phyloP scores from a whole-genome alignment of 2,329 filamentous ascomycete species.

The Furcasterigmium sp. region DNA sequence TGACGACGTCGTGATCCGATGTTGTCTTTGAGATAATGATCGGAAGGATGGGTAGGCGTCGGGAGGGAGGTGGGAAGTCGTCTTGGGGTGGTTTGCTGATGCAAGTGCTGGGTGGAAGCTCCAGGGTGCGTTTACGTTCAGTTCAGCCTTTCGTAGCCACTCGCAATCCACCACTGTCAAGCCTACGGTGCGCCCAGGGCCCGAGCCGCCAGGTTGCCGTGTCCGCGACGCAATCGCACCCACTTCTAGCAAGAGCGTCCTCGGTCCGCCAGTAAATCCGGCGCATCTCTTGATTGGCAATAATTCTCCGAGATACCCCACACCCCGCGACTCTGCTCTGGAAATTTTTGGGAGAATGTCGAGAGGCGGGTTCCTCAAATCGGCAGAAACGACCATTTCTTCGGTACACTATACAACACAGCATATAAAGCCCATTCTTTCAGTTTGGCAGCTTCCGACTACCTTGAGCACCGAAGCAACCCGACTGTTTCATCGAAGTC shows the following conservation, averaged over 20 bases:
- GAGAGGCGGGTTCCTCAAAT: not conserved
- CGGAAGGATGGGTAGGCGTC: no score
- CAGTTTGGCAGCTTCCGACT: no score
- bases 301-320: conserved; percentile 9
- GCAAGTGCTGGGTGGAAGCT: conserved; percentile 9
- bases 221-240: conserved; percentile 10
- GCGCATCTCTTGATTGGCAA: conserved; percentile 2
- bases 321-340: conserved; percentile 6
- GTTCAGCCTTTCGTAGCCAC: no score
- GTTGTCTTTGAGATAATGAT: no score
- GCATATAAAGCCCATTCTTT: no score
- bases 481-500: not conserved
- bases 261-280: conserved; percentile 6
- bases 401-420: not conserved
- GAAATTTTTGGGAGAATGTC: conserved; percentile 12
- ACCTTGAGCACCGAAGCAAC: no score
- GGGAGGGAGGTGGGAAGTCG: conserved; percentile 3
- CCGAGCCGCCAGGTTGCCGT: conserved; percentile 10
- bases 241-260: not conserved
- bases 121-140: conserved; percentile 5
- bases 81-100: conserved; percentile 9
- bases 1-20: not conserved
- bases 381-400: not conserved
- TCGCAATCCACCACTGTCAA: no score
- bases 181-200: no score